Conservation (phyloP, 306 rosid species). For the Cucumis cinereus region DNA sequence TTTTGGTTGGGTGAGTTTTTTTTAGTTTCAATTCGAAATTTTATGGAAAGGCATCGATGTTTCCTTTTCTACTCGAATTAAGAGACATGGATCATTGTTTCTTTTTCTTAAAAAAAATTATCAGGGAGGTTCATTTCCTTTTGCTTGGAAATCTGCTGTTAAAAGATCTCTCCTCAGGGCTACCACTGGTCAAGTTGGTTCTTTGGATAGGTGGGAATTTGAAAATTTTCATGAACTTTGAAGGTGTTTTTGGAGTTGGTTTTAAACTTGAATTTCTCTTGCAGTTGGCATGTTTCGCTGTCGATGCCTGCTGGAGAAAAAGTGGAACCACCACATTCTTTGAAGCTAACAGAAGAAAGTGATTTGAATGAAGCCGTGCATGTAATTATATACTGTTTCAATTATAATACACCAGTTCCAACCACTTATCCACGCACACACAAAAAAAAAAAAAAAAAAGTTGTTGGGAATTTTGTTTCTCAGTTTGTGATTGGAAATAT, state of each 20-base stretch:
- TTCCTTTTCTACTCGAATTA: slow-evolving; percentile 1
- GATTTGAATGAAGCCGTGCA: slow-evolving; percentile 53
- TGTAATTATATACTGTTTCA: slow-evolving; percentile 11
- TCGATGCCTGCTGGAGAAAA: slow-evolving; percentile 59
- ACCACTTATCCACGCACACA: not conserved
- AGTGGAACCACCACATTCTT: slow-evolving; percentile 57
- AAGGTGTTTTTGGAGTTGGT: not conserved
- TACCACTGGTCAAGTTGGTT: slow-evolving; percentile 39
- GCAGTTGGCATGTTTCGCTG: slow-evolving; percentile 69
- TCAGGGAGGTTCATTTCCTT: slow-evolving; percentile 99
- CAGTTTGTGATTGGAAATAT: not conserved
- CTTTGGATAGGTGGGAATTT: slow-evolving; percentile 54
- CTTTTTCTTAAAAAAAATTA: not conserved
- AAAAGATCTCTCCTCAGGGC: slow-evolving; percentile 61
- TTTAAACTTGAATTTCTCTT: slow-evolving; percentile 3
- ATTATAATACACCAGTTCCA: not conserved
- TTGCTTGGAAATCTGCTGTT: slow-evolving; percentile 69
- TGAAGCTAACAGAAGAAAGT: slow-evolving; percentile 49
- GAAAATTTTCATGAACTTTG: not conserved
- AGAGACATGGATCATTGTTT: slow-evolving; percentile 5
- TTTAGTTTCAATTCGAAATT: not conserved
- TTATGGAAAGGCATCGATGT: slow-evolving; percentile 1
- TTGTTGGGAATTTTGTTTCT: not conserved
- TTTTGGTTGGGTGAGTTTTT: slow-evolving; percentile 74
- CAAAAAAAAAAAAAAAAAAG: not conserved